Percentiles rank a stretch among this genome's conserved stretches.
These are phyloP conservation scores for Hibiscus trionum DNA, from an alignment of 345 rosid species.

Conservation along the genomic window DNA sequence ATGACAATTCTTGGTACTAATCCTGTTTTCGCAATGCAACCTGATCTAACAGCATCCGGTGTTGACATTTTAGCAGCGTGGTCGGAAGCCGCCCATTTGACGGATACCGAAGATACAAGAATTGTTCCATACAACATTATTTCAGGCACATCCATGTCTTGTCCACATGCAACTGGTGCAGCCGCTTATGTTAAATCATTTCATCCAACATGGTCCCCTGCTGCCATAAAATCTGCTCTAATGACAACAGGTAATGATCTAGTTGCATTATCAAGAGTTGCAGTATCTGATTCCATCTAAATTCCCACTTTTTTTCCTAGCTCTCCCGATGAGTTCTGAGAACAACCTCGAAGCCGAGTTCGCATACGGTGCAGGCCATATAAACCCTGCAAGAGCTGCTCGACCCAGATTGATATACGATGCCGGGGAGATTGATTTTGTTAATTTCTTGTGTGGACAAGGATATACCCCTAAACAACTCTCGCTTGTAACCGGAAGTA, in stretches of 20 bases:
- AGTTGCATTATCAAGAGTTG: not conserved
- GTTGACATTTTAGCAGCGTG: conserved; percentile 12
- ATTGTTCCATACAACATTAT: not conserved
- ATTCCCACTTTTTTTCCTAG: not conserved
- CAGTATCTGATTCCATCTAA: not conserved
- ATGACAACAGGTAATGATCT: conserved; percentile 16
- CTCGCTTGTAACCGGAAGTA: conserved; percentile 17
- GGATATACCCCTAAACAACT: conserved; percentile 18
- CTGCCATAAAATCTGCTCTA: conserved; percentile 18
- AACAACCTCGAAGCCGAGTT: conserved; percentile 17
- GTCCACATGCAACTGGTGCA: conserved; percentile 11
- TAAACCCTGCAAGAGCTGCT: conserved; percentile 24
- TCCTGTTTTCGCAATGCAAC: not conserved
- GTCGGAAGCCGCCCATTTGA: not conserved
- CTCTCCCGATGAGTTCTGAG: conserved; percentile 17
- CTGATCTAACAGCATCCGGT: conserved; percentile 13
- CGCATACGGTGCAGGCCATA: conserved; percentile 35
- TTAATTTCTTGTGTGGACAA: conserved; percentile 32
- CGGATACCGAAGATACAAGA: not conserved
- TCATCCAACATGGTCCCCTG: conserved; percentile 8
- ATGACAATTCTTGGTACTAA: not conserved
- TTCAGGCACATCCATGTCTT: conserved; percentile 14
- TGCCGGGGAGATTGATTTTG: conserved; percentile 25
- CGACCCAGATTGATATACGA: conserved; percentile 39
- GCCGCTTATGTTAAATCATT: conserved; percentile 7